Conservation (phyloP, 202 grass and related monocot species). For the Sporobolus alterniflorus region DNA sequence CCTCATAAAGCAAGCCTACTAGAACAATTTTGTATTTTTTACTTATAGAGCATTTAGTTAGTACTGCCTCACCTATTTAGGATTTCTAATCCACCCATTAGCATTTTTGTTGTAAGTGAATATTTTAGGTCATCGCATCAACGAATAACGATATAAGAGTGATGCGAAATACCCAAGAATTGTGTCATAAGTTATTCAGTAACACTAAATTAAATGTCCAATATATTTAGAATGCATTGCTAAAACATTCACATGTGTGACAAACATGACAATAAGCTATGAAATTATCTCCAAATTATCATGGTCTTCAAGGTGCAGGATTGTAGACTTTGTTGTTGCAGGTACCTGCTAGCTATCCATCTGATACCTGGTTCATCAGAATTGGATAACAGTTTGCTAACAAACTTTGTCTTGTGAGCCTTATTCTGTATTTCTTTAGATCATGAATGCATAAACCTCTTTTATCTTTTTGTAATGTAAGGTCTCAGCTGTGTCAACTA, state of each 20-base stretch:
- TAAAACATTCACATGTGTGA: not conserved
- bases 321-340: not conserved
- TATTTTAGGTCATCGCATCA: not conserved
- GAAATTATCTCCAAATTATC: not conserved
- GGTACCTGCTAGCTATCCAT: not conserved
- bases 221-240: constrained; percentile 4
- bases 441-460: not conserved
- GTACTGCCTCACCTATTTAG: constrained; percentile 14
- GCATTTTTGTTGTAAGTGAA: constrained; percentile 1
- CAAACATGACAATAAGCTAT: not conserved
- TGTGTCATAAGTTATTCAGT: not conserved
- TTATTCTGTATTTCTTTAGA: not conserved
- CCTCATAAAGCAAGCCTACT: constrained; percentile 49
- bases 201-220: constrained; percentile 10
- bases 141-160: constrained; percentile 10
- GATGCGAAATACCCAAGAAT: not conserved
- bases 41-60: constrained; percentile 13
- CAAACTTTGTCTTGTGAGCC: not conserved
- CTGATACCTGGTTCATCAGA: not conserved
- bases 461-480: not conserved
- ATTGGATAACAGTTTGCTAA: not conserved
- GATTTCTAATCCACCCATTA: constrained; percentile 16
- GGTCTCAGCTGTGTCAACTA: not conserved
- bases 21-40: constrained; percentile 6
- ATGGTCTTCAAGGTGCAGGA: not conserved